Evolutionary conservation across 2,329 filamentous ascomycete genomes (phyloP).

Genomic region (Botryotinia calthae): DNA sequence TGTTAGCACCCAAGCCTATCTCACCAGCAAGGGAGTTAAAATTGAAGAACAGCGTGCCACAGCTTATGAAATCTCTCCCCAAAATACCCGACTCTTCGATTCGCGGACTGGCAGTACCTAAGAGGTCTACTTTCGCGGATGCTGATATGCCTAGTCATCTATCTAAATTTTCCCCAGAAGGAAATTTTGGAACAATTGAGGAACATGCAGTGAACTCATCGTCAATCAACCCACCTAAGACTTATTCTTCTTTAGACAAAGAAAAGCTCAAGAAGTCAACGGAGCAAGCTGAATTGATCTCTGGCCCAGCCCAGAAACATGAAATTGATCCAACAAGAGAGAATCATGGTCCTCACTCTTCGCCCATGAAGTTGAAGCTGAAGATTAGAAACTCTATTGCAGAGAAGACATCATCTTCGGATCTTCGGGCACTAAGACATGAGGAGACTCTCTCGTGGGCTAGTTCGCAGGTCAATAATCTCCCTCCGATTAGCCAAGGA

Average conservation of each 20-base stretch:
- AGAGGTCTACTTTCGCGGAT: not conserved
- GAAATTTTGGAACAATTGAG: not conserved
- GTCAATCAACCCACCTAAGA: not conserved
- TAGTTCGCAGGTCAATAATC: conserved; percentile 21
- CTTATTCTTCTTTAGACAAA: not conserved
- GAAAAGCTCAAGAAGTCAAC: not conserved
- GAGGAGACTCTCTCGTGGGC: conserved; percentile 32
- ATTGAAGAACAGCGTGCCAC: conserved; percentile 39
- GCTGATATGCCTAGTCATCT: conserved; percentile 22
- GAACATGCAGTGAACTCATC: not conserved
- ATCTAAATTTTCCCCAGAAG: conserved; percentile 18
- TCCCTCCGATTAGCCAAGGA: conserved; percentile 13
- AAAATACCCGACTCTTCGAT: conserved; percentile 30
- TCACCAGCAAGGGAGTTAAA: conserved; percentile 38
- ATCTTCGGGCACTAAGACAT: conserved; percentile 28
- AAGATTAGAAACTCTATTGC: conserved; percentile 21
- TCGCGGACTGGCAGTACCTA: conserved; percentile 16
- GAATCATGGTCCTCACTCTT: conserved; percentile 10
- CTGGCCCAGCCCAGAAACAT: not conserved
- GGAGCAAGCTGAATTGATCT: not conserved
- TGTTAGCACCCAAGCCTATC: conserved; percentile 39
- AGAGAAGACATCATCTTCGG: conserved; percentile 25
- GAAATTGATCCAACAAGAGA: not conserved
- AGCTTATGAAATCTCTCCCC: conserved; percentile 40
- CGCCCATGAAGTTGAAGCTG: conserved; percentile 31